A percentile compares a stretch with the other conserved stretches of the same genome.
These are phyloP conservation scores for Cryptomeria japonica DNA, from an alignment of 75 land plant genomes.

Conservation along the genomic window DNA sequence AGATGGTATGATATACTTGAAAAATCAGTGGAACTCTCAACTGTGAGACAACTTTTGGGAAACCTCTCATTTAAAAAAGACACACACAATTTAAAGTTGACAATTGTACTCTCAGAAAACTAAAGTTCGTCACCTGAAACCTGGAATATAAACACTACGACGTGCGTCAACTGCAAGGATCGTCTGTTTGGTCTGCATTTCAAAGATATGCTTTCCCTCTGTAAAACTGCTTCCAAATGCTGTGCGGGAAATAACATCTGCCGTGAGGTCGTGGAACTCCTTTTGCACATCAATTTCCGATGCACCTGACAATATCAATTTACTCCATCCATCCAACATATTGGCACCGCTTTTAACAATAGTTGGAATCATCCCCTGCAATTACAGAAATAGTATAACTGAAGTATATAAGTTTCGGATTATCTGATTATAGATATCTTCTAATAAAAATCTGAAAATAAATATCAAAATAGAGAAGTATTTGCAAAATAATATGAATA, in stretches of 20 bases:
- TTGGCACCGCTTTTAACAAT: background rate
- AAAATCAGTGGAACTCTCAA: too few relatives aligned
- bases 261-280: conserved; percentile 21
- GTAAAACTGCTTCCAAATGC: conserved; percentile 38
- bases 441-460: too few relatives aligned
- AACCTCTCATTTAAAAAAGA: too few relatives aligned
- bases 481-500: too few relatives aligned
- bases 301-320: background rate
- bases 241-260: conserved; percentile 36
- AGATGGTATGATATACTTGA: too few relatives aligned
- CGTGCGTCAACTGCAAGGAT: background rate
- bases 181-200: conserved; percentile 17
- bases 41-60: too few relatives aligned
- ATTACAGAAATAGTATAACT: too few relatives aligned
- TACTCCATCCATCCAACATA: conserved; percentile 14
- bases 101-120: background rate
- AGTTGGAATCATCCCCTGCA: background rate
- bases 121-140: background rate
- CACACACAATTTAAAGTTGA: too few relatives aligned
- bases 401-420: too few relatives aligned
- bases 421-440: too few relatives aligned
- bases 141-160: background rate
- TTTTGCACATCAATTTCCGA: conserved; percentile 21
- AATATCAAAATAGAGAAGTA: too few relatives aligned
- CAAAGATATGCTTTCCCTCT: conserved; percentile 30